Base-by-base conservation (phyloP, 192 early-diverging fungal genomes). In the Cetraspora pellucida region DNA sequence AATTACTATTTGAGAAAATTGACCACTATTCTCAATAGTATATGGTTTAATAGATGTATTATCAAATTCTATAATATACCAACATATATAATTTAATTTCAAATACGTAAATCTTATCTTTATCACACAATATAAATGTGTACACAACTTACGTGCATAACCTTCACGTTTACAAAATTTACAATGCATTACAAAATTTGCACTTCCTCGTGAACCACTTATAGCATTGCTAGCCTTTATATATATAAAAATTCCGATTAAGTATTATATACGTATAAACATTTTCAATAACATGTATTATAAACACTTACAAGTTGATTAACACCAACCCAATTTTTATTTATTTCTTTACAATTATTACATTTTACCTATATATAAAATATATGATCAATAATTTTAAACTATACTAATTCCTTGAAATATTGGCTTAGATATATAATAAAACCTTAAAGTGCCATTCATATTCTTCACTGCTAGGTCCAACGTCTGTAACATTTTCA, bases 151-250 rank as follows among this genome's bases (percentile, higher is more conserved):
- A 85, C 86, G 85, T 28, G 88, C 87, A 31, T 88, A 91, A 61
- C 85, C 82, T 77, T 93, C 91, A 57, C 91, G 89, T 77, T 90
- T 92, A 83, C 94, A 96, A 77, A 93, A 94, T 85, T 96, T 95
- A 90, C 95, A 98, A 50, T 82, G 81, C 93, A 98, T 96, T 44
- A 93, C 90, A 50, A 97, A 79, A 80, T 96, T 96, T 46, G 95
- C 94, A 16, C 86, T 85, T 37, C 94, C 94, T 76, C 93, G 85
- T 70, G 89, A 90, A 60, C 92, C 92, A 37, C 88, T 81, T 70
- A 92, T 87, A 37, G 92, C 85, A 21, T 79, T 85, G 25, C 81
- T 78, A 19, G 92, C 91, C 86, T 89, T 19, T 17, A 60, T 54
- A 23, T 58, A 28, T 10, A 77, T 72, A 47, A 82, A 77, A 66